Conservation (phyloP, 225 moss, liverwort and hornwort genomes). For the Marchantia polymorpha region DNA sequence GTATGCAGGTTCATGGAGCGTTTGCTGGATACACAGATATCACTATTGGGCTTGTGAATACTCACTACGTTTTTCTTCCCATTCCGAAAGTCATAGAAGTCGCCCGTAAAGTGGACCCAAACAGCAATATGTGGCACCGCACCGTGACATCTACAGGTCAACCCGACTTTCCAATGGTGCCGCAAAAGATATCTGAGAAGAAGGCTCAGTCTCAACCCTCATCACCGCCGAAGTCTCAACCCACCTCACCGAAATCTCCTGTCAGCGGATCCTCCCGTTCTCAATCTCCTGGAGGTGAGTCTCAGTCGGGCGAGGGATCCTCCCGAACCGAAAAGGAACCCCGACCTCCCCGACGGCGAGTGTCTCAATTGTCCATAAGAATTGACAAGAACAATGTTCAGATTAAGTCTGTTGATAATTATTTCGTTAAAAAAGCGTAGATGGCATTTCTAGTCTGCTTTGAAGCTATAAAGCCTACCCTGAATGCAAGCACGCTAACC, state of each 20-base stretch:
- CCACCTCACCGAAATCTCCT: background rate
- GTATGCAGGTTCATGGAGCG: conserved; percentile 74
- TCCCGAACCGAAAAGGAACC: conserved; percentile 19
- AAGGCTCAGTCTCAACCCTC: conserved; percentile 1
- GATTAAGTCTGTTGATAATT: conserved; percentile 21
- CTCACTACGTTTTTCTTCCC: conserved; percentile 83
- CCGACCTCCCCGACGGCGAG: conserved; percentile 5
- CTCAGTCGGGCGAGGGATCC: conserved; percentile 8
- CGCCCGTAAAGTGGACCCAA: conserved; percentile 70
- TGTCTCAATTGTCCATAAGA: conserved; percentile 26
- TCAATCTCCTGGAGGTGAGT: conserved; percentile 32
- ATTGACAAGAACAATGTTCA: conserved; percentile 31
- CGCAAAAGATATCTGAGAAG: background rate
- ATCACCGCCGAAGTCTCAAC: conserved; percentile 13
- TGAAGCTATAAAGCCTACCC: background rate
- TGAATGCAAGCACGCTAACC: background rate
- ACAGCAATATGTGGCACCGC: conserved; percentile 93
- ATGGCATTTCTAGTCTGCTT: background rate
- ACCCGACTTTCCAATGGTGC: conserved; percentile 50
- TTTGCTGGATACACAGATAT: conserved; percentile 90
- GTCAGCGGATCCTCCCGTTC: conserved; percentile 1
- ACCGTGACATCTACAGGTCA: conserved; percentile 81
- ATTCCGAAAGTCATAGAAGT: conserved; percentile 70
- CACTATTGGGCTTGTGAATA: conserved; percentile 86
- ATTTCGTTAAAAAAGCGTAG: background rate